Conservation (phyloP, 805 yeast species). For the Barnettozyma vustinii region DNA sequence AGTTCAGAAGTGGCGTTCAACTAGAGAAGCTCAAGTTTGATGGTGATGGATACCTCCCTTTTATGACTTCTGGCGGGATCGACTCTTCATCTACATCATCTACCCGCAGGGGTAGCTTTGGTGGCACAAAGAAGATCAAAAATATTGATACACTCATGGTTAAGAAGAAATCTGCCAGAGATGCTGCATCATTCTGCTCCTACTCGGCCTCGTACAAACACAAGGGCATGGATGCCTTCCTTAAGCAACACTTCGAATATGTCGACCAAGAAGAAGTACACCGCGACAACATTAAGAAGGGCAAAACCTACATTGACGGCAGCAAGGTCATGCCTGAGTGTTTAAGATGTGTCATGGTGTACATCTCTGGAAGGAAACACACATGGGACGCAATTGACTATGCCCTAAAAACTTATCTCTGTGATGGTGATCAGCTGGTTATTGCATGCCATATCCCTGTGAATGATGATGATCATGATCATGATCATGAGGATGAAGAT, state of each 20-base stretch:
- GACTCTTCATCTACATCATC: neutral
- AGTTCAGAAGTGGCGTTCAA: constrained; percentile 18
- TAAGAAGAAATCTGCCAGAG: constrained; percentile 6
- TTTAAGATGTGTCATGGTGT: constrained; percentile 19
- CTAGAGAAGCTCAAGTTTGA: constrained; percentile 20
- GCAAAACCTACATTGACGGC: neutral
- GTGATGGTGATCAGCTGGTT: constrained; percentile 24
- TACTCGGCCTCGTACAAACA: constrained; percentile 19
- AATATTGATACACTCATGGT: constrained; percentile 20
- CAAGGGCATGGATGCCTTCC: constrained; percentile 11
- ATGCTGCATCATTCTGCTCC: constrained; percentile 14
- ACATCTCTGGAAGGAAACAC: constrained; percentile 56
- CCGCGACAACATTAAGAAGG: neutral
- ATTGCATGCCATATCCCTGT: constrained; percentile 18
- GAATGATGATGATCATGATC: constrained; percentile 11
- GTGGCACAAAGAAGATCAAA: constrained; percentile 8
- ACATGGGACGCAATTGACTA: constrained; percentile 25
- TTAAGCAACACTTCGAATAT: constrained; percentile 5
- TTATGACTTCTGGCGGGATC: neutral
- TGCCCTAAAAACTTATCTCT: constrained; percentile 15
- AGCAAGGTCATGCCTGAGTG: constrained; percentile 12
- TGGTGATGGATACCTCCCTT: constrained; percentile 22
- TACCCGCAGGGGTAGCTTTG: neutral
- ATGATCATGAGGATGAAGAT: constrained; percentile 12
- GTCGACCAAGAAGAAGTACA: neutral